A percentile compares a stretch with the other conserved stretches of the same genome.
phyloP scores from a whole-genome alignment of 179 eudicot species.

The Gypsophila paniculata region DNA sequence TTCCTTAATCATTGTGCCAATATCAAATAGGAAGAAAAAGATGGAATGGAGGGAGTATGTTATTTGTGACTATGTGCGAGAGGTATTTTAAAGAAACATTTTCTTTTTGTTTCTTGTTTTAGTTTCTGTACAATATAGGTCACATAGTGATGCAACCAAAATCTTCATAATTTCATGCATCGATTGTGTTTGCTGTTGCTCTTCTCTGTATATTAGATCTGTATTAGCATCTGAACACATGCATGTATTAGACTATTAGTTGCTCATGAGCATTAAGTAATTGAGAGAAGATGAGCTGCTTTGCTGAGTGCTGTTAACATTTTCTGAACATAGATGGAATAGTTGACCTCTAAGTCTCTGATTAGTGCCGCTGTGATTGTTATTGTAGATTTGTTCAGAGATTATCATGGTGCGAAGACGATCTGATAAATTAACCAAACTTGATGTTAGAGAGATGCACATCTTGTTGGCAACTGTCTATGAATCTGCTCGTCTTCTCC shows the following conservation, averaged over 20 bases:
- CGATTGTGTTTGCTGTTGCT: neutral
- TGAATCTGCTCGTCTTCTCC: conserved; percentile 55
- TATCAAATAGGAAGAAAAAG: too few relatives aligned
- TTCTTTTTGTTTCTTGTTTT: neutral
- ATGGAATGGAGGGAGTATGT: too few relatives aligned
- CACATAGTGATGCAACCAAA: neutral
- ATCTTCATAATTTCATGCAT: neutral
- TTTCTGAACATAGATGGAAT: neutral
- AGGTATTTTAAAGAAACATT: neutral
- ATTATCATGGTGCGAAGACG: conserved; percentile 26
- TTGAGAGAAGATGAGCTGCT: neutral
- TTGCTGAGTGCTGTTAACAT: neutral
- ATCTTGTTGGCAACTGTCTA: conserved; percentile 49
- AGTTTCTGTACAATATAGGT: neutral
- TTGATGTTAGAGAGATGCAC: conserved; percentile 32
- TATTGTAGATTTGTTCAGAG: conserved; percentile 42
- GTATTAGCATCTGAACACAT: neutral
- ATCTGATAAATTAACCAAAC: conserved; percentile 23
- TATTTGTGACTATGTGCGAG: too few relatives aligned
- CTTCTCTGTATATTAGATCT: neutral
- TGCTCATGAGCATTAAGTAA: neutral
- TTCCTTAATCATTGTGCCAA: too few relatives aligned
- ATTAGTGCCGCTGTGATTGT: neutral
- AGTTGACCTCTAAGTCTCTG: conserved; percentile 5
- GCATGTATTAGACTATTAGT: neutral